Evolutionary conservation across 306 rosid species (phyloP).

Genomic region (Fragaria iinumae): DNA sequence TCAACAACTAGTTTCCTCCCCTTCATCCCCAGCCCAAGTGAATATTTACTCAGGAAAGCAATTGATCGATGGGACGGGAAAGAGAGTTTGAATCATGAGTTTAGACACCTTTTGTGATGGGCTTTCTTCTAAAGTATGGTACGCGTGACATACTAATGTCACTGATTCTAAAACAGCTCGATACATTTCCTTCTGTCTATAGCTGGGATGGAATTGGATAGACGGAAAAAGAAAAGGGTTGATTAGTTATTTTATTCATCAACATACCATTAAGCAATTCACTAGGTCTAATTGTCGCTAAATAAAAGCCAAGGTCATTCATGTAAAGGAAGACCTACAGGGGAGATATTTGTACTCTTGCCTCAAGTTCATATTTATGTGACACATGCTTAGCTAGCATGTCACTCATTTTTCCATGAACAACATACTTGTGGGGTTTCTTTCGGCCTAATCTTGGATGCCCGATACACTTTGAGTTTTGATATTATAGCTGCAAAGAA

Average conservation of each 20-base stretch:
- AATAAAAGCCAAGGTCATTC: background rate
- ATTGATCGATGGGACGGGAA: too few relatives aligned
- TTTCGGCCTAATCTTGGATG: background rate
- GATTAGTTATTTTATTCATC: background rate
- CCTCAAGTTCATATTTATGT: background rate
- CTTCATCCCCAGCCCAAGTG: too few relatives aligned
- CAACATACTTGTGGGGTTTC: background rate
- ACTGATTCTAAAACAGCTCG: too few relatives aligned
- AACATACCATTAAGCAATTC: background rate
- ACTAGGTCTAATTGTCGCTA: background rate
- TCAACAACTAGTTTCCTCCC: too few relatives aligned
- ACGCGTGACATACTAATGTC: too few relatives aligned
- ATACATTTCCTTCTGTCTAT: too few relatives aligned
- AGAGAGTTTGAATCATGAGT: too few relatives aligned
- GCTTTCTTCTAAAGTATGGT: too few relatives aligned
- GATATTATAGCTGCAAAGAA: background rate
- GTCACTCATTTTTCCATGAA: background rate
- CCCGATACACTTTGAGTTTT: background rate
- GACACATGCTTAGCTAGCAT: background rate
- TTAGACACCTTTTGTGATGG: too few relatives aligned
- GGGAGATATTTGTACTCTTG: background rate
- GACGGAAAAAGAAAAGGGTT: background rate
- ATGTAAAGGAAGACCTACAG: background rate
- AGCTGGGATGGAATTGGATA: background rate
- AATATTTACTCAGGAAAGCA: too few relatives aligned